Percentiles rank a stretch among this genome's conserved stretches.
phyloP scores from a whole-genome alignment of 2,329 filamentous ascomycete genomes.

The Fusarium sp. region DNA sequence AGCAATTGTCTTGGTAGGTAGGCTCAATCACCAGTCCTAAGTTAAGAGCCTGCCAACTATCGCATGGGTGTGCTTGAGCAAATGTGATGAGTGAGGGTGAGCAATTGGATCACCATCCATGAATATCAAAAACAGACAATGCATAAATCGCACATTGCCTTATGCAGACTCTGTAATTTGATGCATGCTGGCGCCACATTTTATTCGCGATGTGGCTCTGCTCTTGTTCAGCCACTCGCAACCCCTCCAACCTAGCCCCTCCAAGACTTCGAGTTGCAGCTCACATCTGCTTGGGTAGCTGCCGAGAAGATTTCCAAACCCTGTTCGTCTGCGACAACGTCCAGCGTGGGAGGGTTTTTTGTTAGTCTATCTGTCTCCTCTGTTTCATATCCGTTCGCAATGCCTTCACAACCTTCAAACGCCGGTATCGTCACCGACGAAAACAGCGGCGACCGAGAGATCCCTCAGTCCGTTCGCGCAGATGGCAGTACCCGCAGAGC shows the following conservation, averaged over 20 bases:
- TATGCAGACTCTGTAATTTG: not conserved
- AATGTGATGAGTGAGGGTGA: not conserved
- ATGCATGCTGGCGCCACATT: constrained; percentile 19
- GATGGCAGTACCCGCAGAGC: constrained; percentile 95
- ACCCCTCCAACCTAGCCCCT: constrained; percentile 27
- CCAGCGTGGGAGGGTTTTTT: constrained; percentile 1
- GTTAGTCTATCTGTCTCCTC: not conserved
- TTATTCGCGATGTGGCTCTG: constrained; percentile 12
- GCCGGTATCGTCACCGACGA: constrained; percentile 84
- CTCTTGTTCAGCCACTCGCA: constrained; percentile 6
- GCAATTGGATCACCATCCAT: not conserved
- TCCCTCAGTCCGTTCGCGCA: constrained; percentile 86
- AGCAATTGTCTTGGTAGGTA: not conserved
- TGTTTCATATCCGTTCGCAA: constrained; percentile 39
- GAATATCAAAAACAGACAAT: not conserved
- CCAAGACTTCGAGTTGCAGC: constrained; percentile 19
- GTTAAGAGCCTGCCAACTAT: not conserved
- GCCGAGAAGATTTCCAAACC: constrained; percentile 33
- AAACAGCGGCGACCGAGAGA: constrained; percentile 83
- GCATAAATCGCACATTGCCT: not conserved
- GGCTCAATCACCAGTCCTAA: not conserved
- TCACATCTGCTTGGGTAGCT: constrained; percentile 33
- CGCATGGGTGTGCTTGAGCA: no score
- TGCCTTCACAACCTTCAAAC: constrained; percentile 67
- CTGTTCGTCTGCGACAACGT: constrained; percentile 14